phyloP scores from a whole-genome alignment of 1,284 basidiomycete genomes.

The Farysia itapuensis region DNA sequence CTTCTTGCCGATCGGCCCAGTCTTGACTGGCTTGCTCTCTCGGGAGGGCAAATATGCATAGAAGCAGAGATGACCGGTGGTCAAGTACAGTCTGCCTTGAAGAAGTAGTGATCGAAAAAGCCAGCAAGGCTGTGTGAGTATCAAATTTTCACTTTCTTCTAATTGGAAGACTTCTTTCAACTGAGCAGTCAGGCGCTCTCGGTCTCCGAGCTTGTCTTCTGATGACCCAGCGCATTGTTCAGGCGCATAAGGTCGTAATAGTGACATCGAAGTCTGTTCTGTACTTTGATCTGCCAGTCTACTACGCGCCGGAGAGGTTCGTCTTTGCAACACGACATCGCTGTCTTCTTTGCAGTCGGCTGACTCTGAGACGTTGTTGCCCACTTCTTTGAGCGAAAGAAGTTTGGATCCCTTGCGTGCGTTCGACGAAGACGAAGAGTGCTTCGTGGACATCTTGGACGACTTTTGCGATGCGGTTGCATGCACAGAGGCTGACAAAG shows the following conservation, averaged over 20 bases:
- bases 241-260: too few relatives aligned
- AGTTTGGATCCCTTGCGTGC: too few relatives aligned
- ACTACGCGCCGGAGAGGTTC: too few relatives aligned
- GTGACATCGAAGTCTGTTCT: too few relatives aligned
- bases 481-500: slow-evolving; percentile 20
- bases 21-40: slow-evolving; percentile 32
- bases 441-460: background rate
- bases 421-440: too few relatives aligned
- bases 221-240: too few relatives aligned
- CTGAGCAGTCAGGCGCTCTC: slow-evolving; percentile 23
- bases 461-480: background rate
- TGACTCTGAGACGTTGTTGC: too few relatives aligned
- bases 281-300: too few relatives aligned
- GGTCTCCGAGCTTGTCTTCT: too few relatives aligned
- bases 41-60: slow-evolving; percentile 77
- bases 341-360: too few relatives aligned
- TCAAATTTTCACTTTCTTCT: slow-evolving; percentile 23
- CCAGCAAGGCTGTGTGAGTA: slow-evolving; percentile 42
- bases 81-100: slow-evolving; percentile 95
- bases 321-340: too few relatives aligned
- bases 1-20: slow-evolving; percentile 31
- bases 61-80: slow-evolving; percentile 88
- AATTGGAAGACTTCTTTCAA: slow-evolving; percentile 32
- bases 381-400: too few relatives aligned
- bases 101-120: slow-evolving; percentile 65